These are phyloP conservation scores for Sclerotinia spermophila DNA, from an alignment of 2,329 filamentous ascomycete species.

Conservation along the genomic window DNA sequence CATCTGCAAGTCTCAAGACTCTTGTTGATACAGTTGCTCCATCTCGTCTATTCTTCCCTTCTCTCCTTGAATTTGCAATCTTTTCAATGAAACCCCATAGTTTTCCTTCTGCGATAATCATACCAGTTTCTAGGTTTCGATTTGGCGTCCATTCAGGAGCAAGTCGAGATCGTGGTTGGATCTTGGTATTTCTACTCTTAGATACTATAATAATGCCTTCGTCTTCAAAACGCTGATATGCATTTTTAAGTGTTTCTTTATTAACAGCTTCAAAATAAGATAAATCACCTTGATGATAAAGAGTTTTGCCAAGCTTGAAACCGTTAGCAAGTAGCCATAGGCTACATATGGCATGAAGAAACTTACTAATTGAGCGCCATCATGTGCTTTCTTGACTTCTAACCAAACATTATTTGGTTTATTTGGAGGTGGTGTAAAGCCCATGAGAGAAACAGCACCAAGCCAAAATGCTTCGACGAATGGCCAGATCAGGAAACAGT, in stretches of 20 bases:
- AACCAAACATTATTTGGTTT: conserved; percentile 66
- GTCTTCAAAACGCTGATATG: conserved; percentile 82
- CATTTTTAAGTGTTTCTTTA: conserved; percentile 94
- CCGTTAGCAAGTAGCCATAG: conserved; percentile 25
- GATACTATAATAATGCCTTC: conserved; percentile 81
- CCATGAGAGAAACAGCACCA: conserved; percentile 81
- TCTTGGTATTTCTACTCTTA: conserved; percentile 61
- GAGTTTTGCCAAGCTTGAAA: conserved; percentile 78
- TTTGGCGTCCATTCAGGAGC: conserved; percentile 70
- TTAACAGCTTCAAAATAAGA: conserved; percentile 98
- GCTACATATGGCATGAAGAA: not conserved
- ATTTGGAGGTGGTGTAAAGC: conserved; percentile 68
- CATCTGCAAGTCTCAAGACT: conserved; percentile 73
- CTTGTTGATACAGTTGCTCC: conserved; percentile 81
- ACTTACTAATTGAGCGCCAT: conserved; percentile 73
- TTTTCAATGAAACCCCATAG: conserved; percentile 91
- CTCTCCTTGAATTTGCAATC: conserved; percentile 76
- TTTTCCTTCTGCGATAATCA: conserved; percentile 65
- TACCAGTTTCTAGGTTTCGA: conserved; percentile 58
- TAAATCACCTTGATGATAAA: conserved; percentile 96
- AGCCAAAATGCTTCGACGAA: conserved; percentile 96
- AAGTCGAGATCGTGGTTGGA: conserved; percentile 61
- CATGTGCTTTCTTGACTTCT: conserved; percentile 71
- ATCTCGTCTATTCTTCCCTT: conserved; percentile 95
- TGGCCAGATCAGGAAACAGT: conserved; percentile 97